These are phyloP conservation scores for Calophaca sinica DNA, from an alignment of 306 rosid species.

Conservation along the genomic window DNA sequence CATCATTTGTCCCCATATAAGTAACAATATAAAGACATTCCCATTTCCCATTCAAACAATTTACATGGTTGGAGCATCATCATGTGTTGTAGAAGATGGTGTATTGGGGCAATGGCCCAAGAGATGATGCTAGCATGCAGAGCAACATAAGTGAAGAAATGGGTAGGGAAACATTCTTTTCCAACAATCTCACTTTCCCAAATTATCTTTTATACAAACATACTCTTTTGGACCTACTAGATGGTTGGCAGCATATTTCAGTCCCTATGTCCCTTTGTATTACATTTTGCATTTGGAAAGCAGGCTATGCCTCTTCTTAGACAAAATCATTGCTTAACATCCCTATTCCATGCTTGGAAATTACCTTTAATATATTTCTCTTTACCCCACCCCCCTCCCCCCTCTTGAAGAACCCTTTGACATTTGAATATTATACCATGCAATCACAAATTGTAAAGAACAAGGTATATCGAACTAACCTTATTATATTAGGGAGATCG, in stretches of 20 bases:
- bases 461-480: too few relatives aligned
- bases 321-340: slow-evolving; percentile 48
- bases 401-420: too few relatives aligned
- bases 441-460: too few relatives aligned
- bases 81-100: slow-evolving; percentile 48
- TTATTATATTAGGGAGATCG: too few relatives aligned
- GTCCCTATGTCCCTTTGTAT: slow-evolving; percentile 12
- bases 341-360: slow-evolving; percentile 26
- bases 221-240: slow-evolving; percentile 25
- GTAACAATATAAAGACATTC: slow-evolving; percentile 46
- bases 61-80: slow-evolving; percentile 50
- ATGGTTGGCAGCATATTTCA: slow-evolving; percentile 13
- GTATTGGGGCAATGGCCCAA: slow-evolving; percentile 48
- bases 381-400: too few relatives aligned
- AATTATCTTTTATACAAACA: slow-evolving; percentile 36
- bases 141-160: slow-evolving; percentile 36
- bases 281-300: slow-evolving; percentile 33
- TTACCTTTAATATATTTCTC: too few relatives aligned
- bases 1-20: slow-evolving; percentile 56
- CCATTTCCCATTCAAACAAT: slow-evolving; percentile 42
- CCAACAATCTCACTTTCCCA: slow-evolving; percentile 30
- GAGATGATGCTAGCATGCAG: slow-evolving; percentile 52
- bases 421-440: too few relatives aligned
- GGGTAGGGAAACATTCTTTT: slow-evolving; percentile 31
- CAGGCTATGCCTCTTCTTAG: slow-evolving; percentile 20